phyloP scores from a whole-genome alignment of 2,329 filamentous ascomycete genomes.

The Aureobasidium sp. region DNA sequence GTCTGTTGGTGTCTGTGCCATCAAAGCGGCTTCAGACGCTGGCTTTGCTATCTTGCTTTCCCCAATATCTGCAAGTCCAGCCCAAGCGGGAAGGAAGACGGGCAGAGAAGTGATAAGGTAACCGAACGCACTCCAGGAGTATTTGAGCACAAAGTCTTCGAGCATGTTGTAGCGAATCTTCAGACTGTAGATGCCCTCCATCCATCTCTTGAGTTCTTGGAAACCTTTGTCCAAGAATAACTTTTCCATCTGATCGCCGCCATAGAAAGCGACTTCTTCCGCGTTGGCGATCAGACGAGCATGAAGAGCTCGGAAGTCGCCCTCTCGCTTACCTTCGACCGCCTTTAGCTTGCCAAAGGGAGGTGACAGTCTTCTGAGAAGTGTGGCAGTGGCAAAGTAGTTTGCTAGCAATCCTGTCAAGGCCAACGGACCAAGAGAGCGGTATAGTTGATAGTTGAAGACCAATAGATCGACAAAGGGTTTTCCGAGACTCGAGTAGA shows the following conservation, averaged over 20 bases:
- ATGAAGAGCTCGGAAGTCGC: conserved; percentile 87
- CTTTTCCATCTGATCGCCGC: conserved; percentile 90
- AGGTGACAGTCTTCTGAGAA: conserved; percentile 79
- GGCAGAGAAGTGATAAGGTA: conserved; percentile 90
- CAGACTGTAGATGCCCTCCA: conserved; percentile 96
- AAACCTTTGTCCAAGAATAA: conserved; percentile 87
- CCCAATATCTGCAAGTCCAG: conserved; percentile 56
- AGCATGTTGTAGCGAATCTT: conserved; percentile 99
- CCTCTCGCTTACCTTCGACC: conserved; percentile 88
- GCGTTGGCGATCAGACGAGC: conserved; percentile 91
- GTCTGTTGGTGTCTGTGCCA: conserved; percentile 7
- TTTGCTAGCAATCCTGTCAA: conserved; percentile 80
- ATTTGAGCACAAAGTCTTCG: conserved; percentile 96
- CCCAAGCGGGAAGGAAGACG: conserved; percentile 90
- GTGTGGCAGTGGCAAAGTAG: conserved; percentile 87
- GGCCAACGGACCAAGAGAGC: conserved; percentile 79
- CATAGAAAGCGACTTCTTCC: conserved; percentile 96
- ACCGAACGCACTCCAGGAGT: conserved; percentile 96
- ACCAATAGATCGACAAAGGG: conserved; percentile 94
- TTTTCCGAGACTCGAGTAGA: conserved; percentile 97
- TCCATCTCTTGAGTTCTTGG: conserved; percentile 86
- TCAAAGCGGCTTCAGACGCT: conserved; percentile 10
- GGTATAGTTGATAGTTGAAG: conserved; percentile 96
- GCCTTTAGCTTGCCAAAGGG: conserved; percentile 96
- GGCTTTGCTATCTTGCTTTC: background rate